Base-by-base conservation (phyloP, 768 basidiomycete genomes). In the Tulasnella sp. region DNA sequence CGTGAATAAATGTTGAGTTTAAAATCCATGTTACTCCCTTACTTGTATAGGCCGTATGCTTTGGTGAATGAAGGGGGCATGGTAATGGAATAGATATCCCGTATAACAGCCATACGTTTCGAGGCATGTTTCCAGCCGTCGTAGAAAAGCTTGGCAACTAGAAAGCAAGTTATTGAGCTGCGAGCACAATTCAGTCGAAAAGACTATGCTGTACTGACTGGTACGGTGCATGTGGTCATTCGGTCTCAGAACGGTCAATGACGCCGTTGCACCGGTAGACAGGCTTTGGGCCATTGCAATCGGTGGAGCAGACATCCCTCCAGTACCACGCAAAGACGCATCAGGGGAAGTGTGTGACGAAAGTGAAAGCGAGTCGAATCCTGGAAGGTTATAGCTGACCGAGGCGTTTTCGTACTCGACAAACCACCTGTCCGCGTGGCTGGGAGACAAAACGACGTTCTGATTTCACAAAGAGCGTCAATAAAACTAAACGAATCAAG, bases 111-210 rank as follows among this genome's bases (percentile, higher is more conserved):
- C 38, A 62, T 46, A 12, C 75, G 44, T 31, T 77, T 77, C 5
- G 27, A 58, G 24, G 76, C 34, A n/a, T 77, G 76, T 36, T 34
- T 56, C 76, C 76, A 77, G 48, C 76, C 76, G 19, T 77, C 58
- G 21, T 40, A 62, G 38, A 77, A 62, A 36, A 77, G 38, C 31
- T n/a, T 39, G 5, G 75, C 21, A 44, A 36, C 75, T 75, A n/a
- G n/a, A 75, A 21, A 21, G 46, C 19, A 56, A n/a, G 75, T 27
- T 19, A n/a, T n/a, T n/a, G n/a, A n/a, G n/a, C n/a, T 12, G 27
- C 56, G 27, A 68, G 62, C 27, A 10, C 7, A 31, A 10, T 3
- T 16, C 36, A 68, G 24, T 2, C 36, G 27, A 18, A 10, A 16
- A 14, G 14, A 4, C 9, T 27, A 27, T 34, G 18, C 62, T 18